Evolutionary conservation across 495 filamentous ascomycete genomes (phyloP), one percentile per base, ranked within the genome.

Genomic region (Aspergillus saccharolyticus): DNA sequence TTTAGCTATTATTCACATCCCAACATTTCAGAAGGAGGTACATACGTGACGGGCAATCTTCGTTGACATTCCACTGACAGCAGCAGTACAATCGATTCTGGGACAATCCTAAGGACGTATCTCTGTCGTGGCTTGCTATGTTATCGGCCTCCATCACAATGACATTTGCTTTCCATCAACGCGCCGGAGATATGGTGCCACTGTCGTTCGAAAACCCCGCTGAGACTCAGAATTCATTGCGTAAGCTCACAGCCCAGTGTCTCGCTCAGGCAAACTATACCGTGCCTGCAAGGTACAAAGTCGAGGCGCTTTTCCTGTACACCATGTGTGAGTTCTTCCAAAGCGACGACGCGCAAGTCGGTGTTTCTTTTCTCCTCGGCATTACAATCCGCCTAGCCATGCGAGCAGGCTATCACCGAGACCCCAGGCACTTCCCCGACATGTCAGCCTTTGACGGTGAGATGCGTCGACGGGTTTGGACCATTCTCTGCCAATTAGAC

Each of bases 371-470:
- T 21, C 60, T 80, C 0, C 51, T 78, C 2, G 71, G 73, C 9
- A 71, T 74, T 17, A 63, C 68, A 14, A 67, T 75, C 44, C 67
- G 70, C 39, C 60, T 78, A 12, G 72, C 77, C 6, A 71, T 78
- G 69, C 67, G 70, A 42, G 78, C 73, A 66, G 77, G 77, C 6
- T 78, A 77, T 47, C 76, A 80, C 54, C 68, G 77, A 7, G 76
- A 80, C 55, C 58, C 76, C 0, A 65, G 57, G 18, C 67, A 74
- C 22, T 78, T 71, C 21, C 66, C 65, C 28, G 67, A 55, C 21
- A 63, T 80, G 7, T 72, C 74, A 1, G 57, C 63, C 1, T 70
- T 67, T 17, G 72, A 76, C 20, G 72, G 74, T 0, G 77, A 80
- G 57, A 77, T 80, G 72, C 66, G 77, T 16, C 66, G 77, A 17